Base-by-base conservation (phyloP, 2,329 filamentous ascomycete genomes). In the Trichoderma sp. region DNA sequence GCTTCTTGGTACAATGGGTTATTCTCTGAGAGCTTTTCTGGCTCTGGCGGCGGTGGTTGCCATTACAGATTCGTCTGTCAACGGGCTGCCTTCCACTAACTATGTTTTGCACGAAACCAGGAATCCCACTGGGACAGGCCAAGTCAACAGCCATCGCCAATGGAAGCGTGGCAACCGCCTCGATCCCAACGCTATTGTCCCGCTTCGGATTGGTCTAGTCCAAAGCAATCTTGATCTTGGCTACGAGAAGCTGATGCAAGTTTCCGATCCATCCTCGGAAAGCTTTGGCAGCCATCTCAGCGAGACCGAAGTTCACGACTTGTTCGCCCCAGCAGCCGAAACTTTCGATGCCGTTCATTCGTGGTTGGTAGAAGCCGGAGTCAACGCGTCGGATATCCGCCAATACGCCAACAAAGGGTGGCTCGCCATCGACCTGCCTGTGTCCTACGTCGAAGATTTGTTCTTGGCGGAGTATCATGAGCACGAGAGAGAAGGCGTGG, bases 311-410 rank as follows among this genome's bases (percentile, higher is more conserved):
- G 76, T 85, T 3, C 76, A 80, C 13, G 77, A 81, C 10, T 81
- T 77, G 35, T 85, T 84, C 75, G 78, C 81, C 19, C 80, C 81
- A 0, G 72, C 72, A 10, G 71, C 74, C 14, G 82, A 85, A 49
- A 78, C 84, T 4, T 81, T 88, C 5, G 77, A 83, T 8, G 77
- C 82, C 2, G 84, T 88, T 21, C 81, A 82, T 72, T 74, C 79
- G 11, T 89, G 87, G 87, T 80, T 89, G 13, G 76, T 80, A 19
- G 75, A 77, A 10, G 81, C 83, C 37, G 88, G 87, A 5, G 85
- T 89, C 64, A 74, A 80, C 33, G 73, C 76, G 4, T 78, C 79
- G 3, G 81, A 85, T 5, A 79, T 89, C 58, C 78, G 78, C 49
- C 81, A 86, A 52, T 86, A 86, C 0, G 79, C 80, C 52, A 83